Base-by-base conservation (phyloP, 2,329 filamentous ascomycete genomes). In the Fusarium sarcochroum region DNA sequence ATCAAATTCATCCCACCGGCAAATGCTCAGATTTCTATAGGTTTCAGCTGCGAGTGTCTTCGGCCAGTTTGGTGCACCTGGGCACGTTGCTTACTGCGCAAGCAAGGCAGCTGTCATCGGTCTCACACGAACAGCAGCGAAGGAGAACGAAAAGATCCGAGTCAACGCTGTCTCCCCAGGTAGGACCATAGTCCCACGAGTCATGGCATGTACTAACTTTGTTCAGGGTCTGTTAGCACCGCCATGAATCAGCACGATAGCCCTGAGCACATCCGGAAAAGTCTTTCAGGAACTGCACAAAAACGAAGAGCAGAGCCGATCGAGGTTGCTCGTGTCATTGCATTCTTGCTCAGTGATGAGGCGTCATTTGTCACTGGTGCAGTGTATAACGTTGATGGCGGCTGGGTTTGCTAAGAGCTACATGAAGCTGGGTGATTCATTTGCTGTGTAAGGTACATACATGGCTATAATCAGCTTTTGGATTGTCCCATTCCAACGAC, bases 331-430 rank as follows among this genome's bases (percentile, higher is more conserved):
- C 49, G 48, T 1, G 60, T 71, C 1, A 71, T 73, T 11, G 63
- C 55, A 0, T 71, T 77, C 30, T 23, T 78, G 9, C 62, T 77
- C 0, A 73, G 74, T 3, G 65, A 71, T 14, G 66, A 73, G 8
- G 58, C 71, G 2, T 68, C 62, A 0, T 76, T 73, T 38, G 66
- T 75, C 1, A 76, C 69, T 4, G 75, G 74, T 0, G 69, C 66
- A 6, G 61, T 72, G 21, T 82, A 83, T 27, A 77, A 76, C 17
- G 79, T 83, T 2, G 81, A 83, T 52, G 81, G 81, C 15, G 81
- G 79, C 11, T 75, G 63, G 69, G 54, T 72, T 2, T 75, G 66
- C 5, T 74, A 15, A 44, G 10, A 30, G 13, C 10, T 30, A 11
- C 10, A 30, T 5, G 10, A 30, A 30, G 10, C 27, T 5, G 27